Evolutionary conservation across 768 basidiomycete genomes (phyloP), one percentile per base, ranked within the genome.

Genomic region (Leccinum uliginosum): DNA sequence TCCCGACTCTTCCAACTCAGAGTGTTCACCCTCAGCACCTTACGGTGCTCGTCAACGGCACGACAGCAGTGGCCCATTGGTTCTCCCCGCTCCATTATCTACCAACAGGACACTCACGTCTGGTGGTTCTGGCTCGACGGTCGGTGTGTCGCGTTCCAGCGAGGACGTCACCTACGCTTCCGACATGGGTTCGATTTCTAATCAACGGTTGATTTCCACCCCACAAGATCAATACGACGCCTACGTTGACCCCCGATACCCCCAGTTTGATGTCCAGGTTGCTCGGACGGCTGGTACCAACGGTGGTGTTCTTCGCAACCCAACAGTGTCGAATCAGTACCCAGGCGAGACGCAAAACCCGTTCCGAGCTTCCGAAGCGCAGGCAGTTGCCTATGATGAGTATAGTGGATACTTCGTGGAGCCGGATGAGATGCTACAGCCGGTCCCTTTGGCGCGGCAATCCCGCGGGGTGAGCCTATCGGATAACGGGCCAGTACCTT

Each of bases 401-500:
- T 67, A 69, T 62, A 61, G 61, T 51, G 57, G 69, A 50, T 73
- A 72, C 56, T 60, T 56, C 32, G 60, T 66, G 29, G 76, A 78
- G 49, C 68, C 71, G 21, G 78, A 78, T 60, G 76, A 78, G 52
- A 52, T 65, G 10, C 57, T 44, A 27, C 62, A 51, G n/a, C 65
- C 38, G 11, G 35, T 65, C 26, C 47, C 51, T 40, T 59, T 40
- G 32, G 61, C 49, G 19, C 63, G 63, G 48, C 64, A 62, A 50
- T 68, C 72, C 6, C 82, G 89, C 11, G 92, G 94, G 23, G 80
- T 97, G 49, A 86, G 86, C 46, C 72, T 98, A 55, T 82, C 82
- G 54, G 95, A 98, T 62, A 75, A 82, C 64, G 95, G 95, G 14
- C 92, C 91, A 38, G 89, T 94, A 2, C 86, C 89, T 40, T 81